Evolutionary conservation across 768 basidiomycete species (phyloP).

Genomic region (Tephrocybe sp.): DNA sequence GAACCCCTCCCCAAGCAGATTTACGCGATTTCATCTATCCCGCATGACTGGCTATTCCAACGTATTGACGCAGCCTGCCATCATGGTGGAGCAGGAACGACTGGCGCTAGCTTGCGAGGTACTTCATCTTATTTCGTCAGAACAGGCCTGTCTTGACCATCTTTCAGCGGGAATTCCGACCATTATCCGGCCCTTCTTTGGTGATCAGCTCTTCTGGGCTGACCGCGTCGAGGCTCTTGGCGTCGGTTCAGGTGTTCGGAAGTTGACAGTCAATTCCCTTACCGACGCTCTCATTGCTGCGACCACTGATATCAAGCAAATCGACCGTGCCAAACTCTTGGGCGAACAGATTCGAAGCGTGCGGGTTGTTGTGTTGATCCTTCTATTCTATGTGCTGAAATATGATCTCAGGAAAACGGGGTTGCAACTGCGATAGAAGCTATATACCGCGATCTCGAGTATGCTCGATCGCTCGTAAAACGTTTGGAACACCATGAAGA

Average conservation of each 20-base stretch:
- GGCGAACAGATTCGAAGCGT: constrained; percentile 89
- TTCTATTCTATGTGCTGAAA: constrained; percentile 2
- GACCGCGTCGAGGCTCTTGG: constrained; percentile 97
- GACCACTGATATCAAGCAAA: constrained; percentile 87
- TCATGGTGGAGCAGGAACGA: constrained; percentile 97
- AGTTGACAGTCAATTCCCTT: constrained; percentile 77
- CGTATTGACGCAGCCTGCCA: constrained; percentile 97
- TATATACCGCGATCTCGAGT: constrained; percentile 95
- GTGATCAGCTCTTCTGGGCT: constrained; percentile 97
- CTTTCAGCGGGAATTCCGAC: constrained; percentile 85
- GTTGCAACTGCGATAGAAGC: constrained; percentile 91
- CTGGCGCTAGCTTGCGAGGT: constrained; percentile 93
- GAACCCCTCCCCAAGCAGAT: constrained; percentile 78
- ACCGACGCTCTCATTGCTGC: constrained; percentile 78
- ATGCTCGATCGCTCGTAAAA: constrained; percentile 87
- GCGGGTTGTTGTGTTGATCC: constrained; percentile 19
- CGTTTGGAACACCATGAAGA: constrained; percentile 39
- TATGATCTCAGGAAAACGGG: constrained; percentile 77
- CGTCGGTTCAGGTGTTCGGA: constrained; percentile 84
- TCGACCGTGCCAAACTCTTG: constrained; percentile 77
- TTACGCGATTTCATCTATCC: constrained; percentile 81
- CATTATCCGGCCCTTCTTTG: constrained; percentile 96
- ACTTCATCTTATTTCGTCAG: neutral
- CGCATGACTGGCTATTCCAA: constrained; percentile 95
- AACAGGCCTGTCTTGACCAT: neutral